Evolutionary conservation across 2,329 filamentous ascomycete genomes (phyloP), one percentile per base, ranked within the genome.

Genomic region (Hyphodiscus sp.): DNA sequence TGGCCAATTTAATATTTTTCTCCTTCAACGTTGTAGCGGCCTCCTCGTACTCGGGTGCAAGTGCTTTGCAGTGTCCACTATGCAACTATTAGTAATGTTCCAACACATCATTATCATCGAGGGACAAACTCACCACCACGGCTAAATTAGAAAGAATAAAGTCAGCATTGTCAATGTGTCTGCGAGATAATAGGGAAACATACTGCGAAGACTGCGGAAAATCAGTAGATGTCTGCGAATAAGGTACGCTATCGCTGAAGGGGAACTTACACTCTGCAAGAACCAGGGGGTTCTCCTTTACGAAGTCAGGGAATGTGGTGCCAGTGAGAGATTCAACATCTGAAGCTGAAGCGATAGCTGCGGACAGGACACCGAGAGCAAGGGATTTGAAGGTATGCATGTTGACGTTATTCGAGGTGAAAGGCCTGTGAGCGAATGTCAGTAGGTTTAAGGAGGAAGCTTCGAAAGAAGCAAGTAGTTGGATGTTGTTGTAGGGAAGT

Each of bases 31-130:
- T 79, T 29, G 88, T 91, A 49, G 89, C 89, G 50, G 89, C 89
- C 71, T 89, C 83, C 76, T 95, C 89, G 73, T 94, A 95, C 75
- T 94, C 89, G 69, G 89, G 88, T 58, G 88, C 94, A 63, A 99
- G 89, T 57, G 92, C 92, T 81, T 99, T 97, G 87, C 92, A 97
- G 81, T 97, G 92, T 62, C 91, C 92, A 62, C 67, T 68, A 45
- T 45, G 2, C 44, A 45, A 41, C 16, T 48, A 57, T 67, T 64
- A 65, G 63, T 59, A 63, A 63, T 61, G 54, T 54, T 19, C 23
- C 20, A 49, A 20, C 55, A 53, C 51, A 62, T 54, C 62, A 51
- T 53, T 61, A 53, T 53, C 51, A 48, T 55, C 33, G 48, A 19
- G 23, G 47, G 47, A 13, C 23, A 46, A 47, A 61, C 67, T 62